Base-by-base conservation (phyloP, 179 eudicot species). In the Silene vulgaris region DNA sequence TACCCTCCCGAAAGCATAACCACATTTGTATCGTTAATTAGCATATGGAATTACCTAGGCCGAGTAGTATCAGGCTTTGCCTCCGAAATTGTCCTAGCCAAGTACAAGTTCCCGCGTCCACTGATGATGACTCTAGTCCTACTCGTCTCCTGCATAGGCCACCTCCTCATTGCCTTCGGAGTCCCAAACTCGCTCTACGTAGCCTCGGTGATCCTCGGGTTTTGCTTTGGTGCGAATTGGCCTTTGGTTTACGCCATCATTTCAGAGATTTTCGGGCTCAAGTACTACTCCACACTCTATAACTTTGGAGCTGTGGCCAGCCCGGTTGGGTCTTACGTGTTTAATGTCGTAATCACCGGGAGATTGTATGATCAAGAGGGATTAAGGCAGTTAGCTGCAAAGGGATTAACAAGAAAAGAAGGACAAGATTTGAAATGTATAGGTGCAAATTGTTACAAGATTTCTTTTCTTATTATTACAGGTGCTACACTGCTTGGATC, bases 151-250 rank as follows among this genome's bases (percentile, higher is more conserved):
- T 73, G 75, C 19, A 17, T 73, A 59, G 76, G 76, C 54, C 76
- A 73, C 52, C 76, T 73, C 54, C 76, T 73, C 11, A 60, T 73
- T 7, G 76, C 76, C 23, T 73, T 73, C 16, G 76, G 50, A 14
- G 20, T 73, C 67, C 76, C 76, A 0, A 73, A 73, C 76, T 59
- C 76, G 1, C 67, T 73, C 1, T 73, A 73, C 12, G 32, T 35
- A 13, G 67, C 76, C 76, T 73, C 76, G 5, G 32, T 73, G 3
- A 73, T 73, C 26, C 30, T 73, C 2, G 76, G 76, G 11, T 73
- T 73, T 6, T 59, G 76, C 54, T 37, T 73, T 19, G 76, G 76
- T 3, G 76, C 76, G 0, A 64, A 74, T 28, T 60, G 68, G 20
- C 76, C 76, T 5, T 61, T 74, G 17, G 43, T 74, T 7, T 16